A percentile compares a stretch with the other conserved stretches of the same genome.
Conservation (phyloP, 768 basidiomycete genomes). For the Xanthoconium stramineum region DNA sequence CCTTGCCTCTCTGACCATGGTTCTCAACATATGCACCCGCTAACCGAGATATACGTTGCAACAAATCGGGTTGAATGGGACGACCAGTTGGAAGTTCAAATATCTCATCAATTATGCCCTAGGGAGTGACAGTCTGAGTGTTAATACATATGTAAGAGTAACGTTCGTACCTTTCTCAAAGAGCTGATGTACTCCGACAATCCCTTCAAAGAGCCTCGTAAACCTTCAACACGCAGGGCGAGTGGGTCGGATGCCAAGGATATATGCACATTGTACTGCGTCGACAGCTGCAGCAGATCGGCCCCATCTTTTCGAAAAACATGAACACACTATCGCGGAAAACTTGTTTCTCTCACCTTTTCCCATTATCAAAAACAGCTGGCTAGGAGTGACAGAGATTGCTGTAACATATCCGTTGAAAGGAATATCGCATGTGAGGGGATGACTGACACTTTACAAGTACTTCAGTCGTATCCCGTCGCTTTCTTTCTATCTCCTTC, state of each 20-base stretch:
- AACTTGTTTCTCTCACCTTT: constrained; percentile 44
- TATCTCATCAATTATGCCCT: constrained; percentile 33
- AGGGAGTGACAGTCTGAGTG: neutral
- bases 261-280: constrained; percentile 57
- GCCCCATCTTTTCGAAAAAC: constrained; percentile 50
- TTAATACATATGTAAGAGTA: neutral
- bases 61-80: constrained; percentile 43
- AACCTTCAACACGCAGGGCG: constrained; percentile 56
- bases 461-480: constrained; percentile 48
- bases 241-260: constrained; percentile 56
- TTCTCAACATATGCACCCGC: constrained; percentile 64
- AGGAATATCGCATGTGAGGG: neutral
- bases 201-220: constrained; percentile 48
- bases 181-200: constrained; percentile 44
- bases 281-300: constrained; percentile 58
- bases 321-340: constrained; percentile 6
- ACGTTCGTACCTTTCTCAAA: constrained; percentile 45
- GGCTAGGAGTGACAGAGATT: constrained; percentile 52
- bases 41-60: constrained; percentile 65
- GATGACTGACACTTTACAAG: constrained; percentile 42
- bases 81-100: constrained; percentile 43
- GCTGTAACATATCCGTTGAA: constrained; percentile 35
- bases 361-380: constrained; percentile 70
- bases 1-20: constrained; percentile 44
- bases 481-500: constrained; percentile 46